A percentile compares a stretch with the other conserved stretches of the same genome.
Conservation (phyloP, 2,329 filamentous ascomycete species). For the Curvularia verruculosa region DNA sequence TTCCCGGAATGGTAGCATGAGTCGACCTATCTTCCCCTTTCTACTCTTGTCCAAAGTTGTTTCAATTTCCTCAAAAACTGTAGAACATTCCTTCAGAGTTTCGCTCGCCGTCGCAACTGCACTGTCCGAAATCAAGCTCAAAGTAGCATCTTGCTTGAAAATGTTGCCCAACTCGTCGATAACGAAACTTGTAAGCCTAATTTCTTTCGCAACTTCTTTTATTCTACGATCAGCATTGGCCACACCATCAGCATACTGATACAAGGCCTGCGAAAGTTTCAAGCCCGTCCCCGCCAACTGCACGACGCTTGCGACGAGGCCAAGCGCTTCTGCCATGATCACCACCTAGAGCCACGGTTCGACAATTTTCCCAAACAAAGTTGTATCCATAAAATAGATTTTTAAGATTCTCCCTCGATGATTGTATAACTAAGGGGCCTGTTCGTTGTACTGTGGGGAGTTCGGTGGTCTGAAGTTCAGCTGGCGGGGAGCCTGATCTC, state of each 20-base stretch:
- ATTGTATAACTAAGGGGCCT: neutral
- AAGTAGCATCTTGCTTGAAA: constrained; percentile 34
- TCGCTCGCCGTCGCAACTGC: constrained; percentile 36
- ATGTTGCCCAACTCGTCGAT: constrained; percentile 38
- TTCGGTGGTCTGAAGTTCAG: neutral
- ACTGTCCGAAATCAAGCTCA: constrained; percentile 32
- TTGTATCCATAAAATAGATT: neutral
- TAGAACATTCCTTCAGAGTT: constrained; percentile 36
- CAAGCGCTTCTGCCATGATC: constrained; percentile 34
- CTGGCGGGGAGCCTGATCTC: constrained; percentile 6
- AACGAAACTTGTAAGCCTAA: constrained; percentile 35
- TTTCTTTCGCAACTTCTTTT: constrained; percentile 39
- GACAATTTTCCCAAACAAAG: neutral
- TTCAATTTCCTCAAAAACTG: constrained; percentile 35
- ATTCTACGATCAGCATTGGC: constrained; percentile 36
- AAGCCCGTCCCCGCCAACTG: constrained; percentile 40
- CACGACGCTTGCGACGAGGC: constrained; percentile 40
- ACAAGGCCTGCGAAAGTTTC: constrained; percentile 38
- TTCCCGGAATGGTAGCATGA: constrained; percentile 41
- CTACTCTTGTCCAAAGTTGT: constrained; percentile 34
- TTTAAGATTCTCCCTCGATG: neutral
- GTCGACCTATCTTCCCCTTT: constrained; percentile 31
- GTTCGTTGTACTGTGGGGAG: neutral
- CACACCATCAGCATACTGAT: constrained; percentile 42
- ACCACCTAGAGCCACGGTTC: neutral